Conservation (phyloP, 2,329 filamentous ascomycete species). For the Ceratocystis ficicola region DNA sequence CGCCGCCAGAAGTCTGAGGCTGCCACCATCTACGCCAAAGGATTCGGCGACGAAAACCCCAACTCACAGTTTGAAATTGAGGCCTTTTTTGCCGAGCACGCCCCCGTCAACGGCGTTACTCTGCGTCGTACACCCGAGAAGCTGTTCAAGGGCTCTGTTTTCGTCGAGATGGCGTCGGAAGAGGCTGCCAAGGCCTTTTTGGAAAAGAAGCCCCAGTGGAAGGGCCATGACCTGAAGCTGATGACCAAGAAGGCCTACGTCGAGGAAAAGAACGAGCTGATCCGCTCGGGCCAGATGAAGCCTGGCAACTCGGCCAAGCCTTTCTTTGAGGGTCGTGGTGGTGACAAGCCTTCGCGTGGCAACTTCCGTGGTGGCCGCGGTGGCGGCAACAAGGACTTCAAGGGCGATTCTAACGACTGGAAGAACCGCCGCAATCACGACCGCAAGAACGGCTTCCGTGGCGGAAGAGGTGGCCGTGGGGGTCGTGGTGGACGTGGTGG, state of each 20-base stretch:
- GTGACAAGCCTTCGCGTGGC: conserved; percentile 28
- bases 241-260: conserved; percentile 85
- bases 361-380: conserved; percentile 32
- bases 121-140: conserved; percentile 64
- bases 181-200: conserved; percentile 73
- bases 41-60: conserved; percentile 74
- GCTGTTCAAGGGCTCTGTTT: conserved; percentile 90
- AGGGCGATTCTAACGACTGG: conserved; percentile 46
- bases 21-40: conserved; percentile 81
- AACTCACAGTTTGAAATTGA: conserved; percentile 90
- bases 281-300: conserved; percentile 56
- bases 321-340: conserved; percentile 41
- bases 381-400: conserved; percentile 27
- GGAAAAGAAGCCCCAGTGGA: conserved; percentile 73
- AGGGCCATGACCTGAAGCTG: conserved; percentile 65
- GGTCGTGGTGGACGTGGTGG: conserved; percentile 34
- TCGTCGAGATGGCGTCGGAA: conserved; percentile 77
- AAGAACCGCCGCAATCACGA: conserved; percentile 52
- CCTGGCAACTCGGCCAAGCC: conserved; percentile 38
- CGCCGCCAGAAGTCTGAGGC: conserved; percentile 55
- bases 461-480: conserved; percentile 34
- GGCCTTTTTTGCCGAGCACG: conserved; percentile 74
- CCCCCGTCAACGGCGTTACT: conserved; percentile 68
- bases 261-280: conserved; percentile 60
- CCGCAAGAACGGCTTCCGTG: conserved; percentile 46